Evolutionary conservation across 176 grass and related monocot genomes (phyloP).

Genomic region (Triticum timopheevii): DNA sequence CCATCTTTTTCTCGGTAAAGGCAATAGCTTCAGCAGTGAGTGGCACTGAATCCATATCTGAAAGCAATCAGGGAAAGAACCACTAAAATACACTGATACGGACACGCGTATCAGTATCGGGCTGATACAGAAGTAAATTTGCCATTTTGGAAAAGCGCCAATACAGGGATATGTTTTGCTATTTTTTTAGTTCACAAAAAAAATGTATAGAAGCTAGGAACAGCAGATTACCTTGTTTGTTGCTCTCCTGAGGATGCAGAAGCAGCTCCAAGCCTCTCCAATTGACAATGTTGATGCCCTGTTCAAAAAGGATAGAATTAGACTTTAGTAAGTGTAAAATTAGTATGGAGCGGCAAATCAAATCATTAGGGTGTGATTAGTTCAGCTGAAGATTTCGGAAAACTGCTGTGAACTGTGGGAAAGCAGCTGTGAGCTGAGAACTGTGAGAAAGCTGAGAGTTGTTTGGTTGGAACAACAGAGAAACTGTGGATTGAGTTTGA

Average conservation of each 20-base stretch:
- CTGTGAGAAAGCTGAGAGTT: neutral
- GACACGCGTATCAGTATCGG: neutral
- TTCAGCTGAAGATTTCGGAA: neutral
- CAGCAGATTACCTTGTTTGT: neutral
- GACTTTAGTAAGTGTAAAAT: neutral
- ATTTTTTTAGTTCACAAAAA: neutral
- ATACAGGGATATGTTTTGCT: neutral
- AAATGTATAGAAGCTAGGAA: neutral
- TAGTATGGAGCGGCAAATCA: neutral
- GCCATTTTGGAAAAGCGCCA: neutral
- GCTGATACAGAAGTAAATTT: neutral
- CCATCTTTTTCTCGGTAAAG: conserved; percentile 99
- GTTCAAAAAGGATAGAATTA: neutral
- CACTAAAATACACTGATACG: neutral
- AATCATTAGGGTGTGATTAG: neutral
- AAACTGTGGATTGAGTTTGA: neutral
- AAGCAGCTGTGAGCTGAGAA: neutral
- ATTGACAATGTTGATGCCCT: neutral
- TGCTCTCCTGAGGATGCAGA: neutral
- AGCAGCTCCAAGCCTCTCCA: neutral
- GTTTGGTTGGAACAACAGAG: neutral
- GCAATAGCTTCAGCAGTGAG: conserved; percentile 73
- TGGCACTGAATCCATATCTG: conserved; percentile 71
- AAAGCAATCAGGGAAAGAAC: neutral
- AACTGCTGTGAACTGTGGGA: neutral